Percentiles rank a stretch among this genome's conserved stretches.
Evolutionary conservation across 2,329 filamentous ascomycete species (phyloP).

Genomic region (Tetracladium maxilliforme): DNA sequence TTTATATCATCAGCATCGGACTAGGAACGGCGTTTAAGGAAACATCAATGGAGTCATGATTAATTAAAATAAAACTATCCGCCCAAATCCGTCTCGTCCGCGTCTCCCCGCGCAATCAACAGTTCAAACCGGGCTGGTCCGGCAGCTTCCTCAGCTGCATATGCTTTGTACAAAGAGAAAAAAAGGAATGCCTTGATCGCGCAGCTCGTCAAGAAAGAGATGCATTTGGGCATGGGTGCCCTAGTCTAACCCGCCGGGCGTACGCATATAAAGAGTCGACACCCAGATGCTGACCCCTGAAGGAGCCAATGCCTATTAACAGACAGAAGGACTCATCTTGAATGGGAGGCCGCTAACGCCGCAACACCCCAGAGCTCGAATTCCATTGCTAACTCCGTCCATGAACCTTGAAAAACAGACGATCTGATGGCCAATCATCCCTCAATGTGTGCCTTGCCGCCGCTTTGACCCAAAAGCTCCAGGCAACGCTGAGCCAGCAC

Average conservation of each 20-base stretch:
- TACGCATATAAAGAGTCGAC: not conserved
- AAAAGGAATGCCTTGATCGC: no score
- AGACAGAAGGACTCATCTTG: not conserved
- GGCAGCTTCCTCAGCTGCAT: no score
- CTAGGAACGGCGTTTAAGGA: not conserved
- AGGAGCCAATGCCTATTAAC: not conserved
- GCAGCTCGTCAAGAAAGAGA: no score
- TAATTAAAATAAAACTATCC: not conserved
- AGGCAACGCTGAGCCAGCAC: constrained; percentile 81
- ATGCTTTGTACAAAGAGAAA: no score
- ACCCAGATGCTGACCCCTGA: not conserved
- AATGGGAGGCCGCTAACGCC: constrained; percentile 1
- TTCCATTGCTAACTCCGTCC: constrained; percentile 3
- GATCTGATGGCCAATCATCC: constrained; percentile 43
- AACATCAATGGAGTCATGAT: not conserved
- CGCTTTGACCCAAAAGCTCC: constrained; percentile 66
- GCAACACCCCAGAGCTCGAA: constrained; percentile 4
- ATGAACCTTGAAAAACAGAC: not conserved
- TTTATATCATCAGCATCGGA: not conserved
- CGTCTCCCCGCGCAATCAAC: no score
- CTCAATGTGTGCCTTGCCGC: constrained; percentile 69
- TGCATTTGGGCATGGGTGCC: no score
- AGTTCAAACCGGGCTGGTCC: no score
- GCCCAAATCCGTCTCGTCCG: no score
- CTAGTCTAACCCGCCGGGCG: not conserved